A percentile compares a stretch with the other conserved stretches of the same genome.
Conservation (phyloP, 2,329 filamentous ascomycete species). For the Ciborinia camelliae region DNA sequence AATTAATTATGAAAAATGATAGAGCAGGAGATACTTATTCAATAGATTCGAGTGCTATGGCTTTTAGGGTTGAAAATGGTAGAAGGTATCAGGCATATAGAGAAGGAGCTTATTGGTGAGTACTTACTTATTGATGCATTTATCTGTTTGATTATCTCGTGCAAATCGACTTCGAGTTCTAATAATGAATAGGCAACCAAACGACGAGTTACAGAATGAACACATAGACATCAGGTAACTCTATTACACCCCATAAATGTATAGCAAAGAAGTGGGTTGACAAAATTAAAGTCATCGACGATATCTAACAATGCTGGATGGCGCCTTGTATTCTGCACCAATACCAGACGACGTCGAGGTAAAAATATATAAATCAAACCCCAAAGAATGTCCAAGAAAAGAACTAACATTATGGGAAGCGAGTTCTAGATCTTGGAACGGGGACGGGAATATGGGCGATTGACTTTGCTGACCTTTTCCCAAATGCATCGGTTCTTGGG, state of each 20-base stretch:
- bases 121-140: not conserved
- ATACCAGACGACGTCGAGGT: constrained; percentile 34
- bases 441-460: constrained; percentile 47
- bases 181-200: constrained; percentile 29
- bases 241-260: not conserved
- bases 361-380: not conserved
- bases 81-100: constrained; percentile 48
- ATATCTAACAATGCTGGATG: constrained; percentile 30
- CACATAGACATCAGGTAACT: constrained; percentile 31
- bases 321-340: constrained; percentile 32
- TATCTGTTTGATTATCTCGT: not conserved
- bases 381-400: not conserved
- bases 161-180: not conserved
- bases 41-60: constrained; percentile 36
- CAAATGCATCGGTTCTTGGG: constrained; percentile 35
- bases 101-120: constrained; percentile 41
- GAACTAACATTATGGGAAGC: not conserved
- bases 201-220: constrained; percentile 36
- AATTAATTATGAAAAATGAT: not conserved
- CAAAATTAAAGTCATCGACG: constrained; percentile 35
- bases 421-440: constrained; percentile 35
- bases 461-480: constrained; percentile 37
- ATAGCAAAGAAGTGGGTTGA: not conserved
- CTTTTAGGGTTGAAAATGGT: constrained; percentile 44
- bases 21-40: constrained; percentile 33